Base-by-base conservation (phyloP, 768 basidiomycete genomes). In the Postia placenta region DNA sequence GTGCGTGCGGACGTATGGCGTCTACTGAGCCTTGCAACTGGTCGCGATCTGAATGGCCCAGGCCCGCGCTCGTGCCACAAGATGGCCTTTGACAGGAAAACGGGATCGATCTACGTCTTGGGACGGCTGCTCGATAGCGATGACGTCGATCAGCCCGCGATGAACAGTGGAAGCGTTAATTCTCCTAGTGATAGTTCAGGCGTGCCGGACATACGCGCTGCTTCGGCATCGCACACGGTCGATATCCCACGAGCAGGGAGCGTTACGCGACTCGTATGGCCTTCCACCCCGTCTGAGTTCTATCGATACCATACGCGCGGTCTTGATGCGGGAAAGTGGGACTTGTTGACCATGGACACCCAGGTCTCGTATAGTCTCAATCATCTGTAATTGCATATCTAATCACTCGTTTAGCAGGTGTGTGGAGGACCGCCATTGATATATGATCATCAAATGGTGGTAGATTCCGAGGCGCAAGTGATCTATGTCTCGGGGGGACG, bases 401-500 rank as follows among this genome's bases (percentile, higher is more conserved):
- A 11, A 25, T 24, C 20, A 17, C 30, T 36, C 2, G 5, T 5
- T 23, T 17, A 9, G 20, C 17, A 26, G 14, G 25, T 42, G 45
- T 4, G 17, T n/a, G n/a, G n/a, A 1, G 87, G 87, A 1, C 88
- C 88, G 1, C 81, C 83, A 0, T 67, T 88, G 27, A 69, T 90
- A 35, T 86, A 81, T 54, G 89, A 91, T 60, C 88, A 90, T 56
- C 86, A 88, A 64, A 85, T 91, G 80, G 82, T 70, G 26, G 78
- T 90, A 58, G 88, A 91, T 56, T 74, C 74, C 35, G 81, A 83
- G 3, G 66, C 75, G 0, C 87, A 88, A 60, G 76, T 81, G 2
- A 59, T 92, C 5, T 91, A 89, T 51, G 77, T 88, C 5, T 86
- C 80, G 53, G 88, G 89, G 6, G 89, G 89, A 1, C 76, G 84